Evolutionary conservation across 176 grass and related monocot species (phyloP).

Genomic region (Musa beccarii): DNA sequence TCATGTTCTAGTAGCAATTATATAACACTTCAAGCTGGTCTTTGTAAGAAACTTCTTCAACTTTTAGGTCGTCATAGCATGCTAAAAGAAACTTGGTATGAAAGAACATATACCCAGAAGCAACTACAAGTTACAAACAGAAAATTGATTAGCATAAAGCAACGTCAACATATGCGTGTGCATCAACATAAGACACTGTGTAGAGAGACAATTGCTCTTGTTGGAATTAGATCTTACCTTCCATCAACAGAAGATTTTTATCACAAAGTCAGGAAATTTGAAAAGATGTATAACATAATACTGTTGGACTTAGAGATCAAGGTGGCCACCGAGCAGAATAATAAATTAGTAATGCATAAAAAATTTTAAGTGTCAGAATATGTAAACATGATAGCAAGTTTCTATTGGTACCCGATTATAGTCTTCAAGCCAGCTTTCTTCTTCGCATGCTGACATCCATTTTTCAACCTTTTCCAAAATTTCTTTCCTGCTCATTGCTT

Average conservation of each 20-base stretch:
- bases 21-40: background rate
- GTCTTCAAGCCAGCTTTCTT: conserved; percentile 98
- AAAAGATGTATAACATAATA: no score
- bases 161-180: background rate
- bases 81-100: background rate
- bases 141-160: background rate
- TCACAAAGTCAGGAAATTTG: no score
- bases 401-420: conserved; percentile 55
- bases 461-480: conserved; percentile 85
- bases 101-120: background rate
- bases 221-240: no score
- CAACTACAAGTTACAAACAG: background rate
- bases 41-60: background rate
- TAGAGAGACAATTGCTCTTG: no score
- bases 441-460: conserved; percentile 90
- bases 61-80: background rate
- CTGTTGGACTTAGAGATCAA: no score
- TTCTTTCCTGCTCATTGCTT: conserved; percentile 73
- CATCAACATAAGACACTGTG: no score
- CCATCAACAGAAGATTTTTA: no score
- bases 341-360: no score
- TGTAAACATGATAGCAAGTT: conserved; percentile 6
- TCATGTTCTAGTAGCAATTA: background rate
- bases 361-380: background rate
- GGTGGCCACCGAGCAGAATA: no score